phyloP scores from a whole-genome alignment of 163 green algal genomes.

The Volvox carteri region DNA sequence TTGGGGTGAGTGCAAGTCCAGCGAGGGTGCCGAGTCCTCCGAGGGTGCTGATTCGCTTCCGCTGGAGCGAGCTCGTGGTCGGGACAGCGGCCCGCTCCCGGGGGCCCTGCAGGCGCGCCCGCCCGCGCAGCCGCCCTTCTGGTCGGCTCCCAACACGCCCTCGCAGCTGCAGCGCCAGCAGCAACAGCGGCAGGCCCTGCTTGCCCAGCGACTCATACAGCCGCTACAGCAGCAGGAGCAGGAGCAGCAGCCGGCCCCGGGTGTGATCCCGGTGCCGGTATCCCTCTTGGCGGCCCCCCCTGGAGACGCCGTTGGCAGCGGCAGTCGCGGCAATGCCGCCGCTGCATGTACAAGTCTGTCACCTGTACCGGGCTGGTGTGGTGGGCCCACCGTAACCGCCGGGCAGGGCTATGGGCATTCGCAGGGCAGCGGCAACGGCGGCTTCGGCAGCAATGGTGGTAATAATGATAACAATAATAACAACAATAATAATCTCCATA shows the following conservation, averaged over 20 bases:
- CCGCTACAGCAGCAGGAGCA: not conserved
- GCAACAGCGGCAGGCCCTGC: slow-evolving; percentile 1
- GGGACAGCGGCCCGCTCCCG: slow-evolving; percentile 32
- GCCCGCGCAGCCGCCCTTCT: not conserved
- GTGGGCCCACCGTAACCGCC: not conserved
- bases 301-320: too few species aligned
- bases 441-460: not conserved
- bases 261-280: not conserved
- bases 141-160: not conserved
- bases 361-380: too few species aligned
- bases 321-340: too few species aligned
- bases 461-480: too few species aligned
- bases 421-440: not conserved
- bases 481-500: too few species aligned
- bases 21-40: not conserved
- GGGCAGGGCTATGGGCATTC: not conserved
- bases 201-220: not conserved
- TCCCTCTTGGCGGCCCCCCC: too few species aligned
- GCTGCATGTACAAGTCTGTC: too few species aligned
- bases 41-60: too few species aligned
- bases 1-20: not conserved
- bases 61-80: not conserved
- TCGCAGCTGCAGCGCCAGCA: not conserved
- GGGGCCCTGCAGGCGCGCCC: not conserved
- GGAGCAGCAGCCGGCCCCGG: not conserved